These are phyloP conservation scores for Termitomyces sp. DNA, from an alignment of 768 basidiomycete species.

Conservation along the genomic window DNA sequence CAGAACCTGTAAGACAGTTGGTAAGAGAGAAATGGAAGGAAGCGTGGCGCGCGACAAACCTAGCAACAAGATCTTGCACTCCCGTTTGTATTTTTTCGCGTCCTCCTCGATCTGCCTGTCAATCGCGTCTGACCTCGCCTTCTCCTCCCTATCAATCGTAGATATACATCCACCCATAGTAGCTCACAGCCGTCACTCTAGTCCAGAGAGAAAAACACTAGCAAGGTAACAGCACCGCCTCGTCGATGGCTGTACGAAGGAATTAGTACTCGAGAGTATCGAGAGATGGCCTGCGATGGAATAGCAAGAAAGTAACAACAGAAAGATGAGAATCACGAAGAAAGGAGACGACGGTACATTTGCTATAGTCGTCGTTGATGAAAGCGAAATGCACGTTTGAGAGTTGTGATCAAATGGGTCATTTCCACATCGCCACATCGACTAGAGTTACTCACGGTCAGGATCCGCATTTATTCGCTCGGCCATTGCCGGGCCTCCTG, in stretches of 20 bases:
- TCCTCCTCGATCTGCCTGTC: slow-evolving; percentile 88
- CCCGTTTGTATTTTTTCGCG: slow-evolving; percentile 72
- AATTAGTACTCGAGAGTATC: not conserved
- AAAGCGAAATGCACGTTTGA: not conserved
- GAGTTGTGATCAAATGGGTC: not conserved
- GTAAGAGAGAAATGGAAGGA: not conserved
- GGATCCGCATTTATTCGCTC: not conserved
- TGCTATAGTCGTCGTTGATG: not conserved
- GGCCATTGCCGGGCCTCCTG: not conserved
- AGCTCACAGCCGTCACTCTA: too few relatives aligned
- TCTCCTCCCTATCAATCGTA: slow-evolving; percentile 51
- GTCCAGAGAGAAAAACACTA: too few relatives aligned
- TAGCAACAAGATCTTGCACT: slow-evolving; percentile 91
- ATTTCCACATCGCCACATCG: not conserved
- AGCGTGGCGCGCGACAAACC: slow-evolving; percentile 39
- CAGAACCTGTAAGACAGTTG: slow-evolving; percentile 58
- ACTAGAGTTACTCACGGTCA: not conserved
- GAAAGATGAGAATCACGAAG: not conserved
- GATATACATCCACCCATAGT: slow-evolving; percentile 71
- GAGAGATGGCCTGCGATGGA: not conserved
- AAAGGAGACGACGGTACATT: not conserved
- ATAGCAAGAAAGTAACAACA: not conserved
- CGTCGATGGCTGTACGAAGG: too few relatives aligned
- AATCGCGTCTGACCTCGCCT: slow-evolving; percentile 67
- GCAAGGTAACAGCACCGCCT: not conserved